These are phyloP conservation scores for Porphyrellus sp. DNA, from an alignment of 1,284 basidiomycete species.

Conservation along the genomic window DNA sequence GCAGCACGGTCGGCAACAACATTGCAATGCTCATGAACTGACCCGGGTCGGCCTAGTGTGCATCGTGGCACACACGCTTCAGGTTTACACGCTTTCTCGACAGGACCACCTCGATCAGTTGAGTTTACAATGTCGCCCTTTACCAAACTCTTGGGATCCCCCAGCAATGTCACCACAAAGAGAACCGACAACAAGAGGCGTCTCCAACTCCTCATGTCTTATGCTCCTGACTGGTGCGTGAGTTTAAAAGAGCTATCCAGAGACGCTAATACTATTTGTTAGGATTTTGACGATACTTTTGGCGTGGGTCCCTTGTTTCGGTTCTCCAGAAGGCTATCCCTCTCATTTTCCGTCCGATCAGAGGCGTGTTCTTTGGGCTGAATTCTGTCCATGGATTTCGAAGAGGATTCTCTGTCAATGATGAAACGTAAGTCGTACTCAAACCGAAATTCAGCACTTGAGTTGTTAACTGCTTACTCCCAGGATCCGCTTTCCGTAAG, in stretches of 20 bases:
- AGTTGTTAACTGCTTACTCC: background rate
- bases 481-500: conserved; percentile 59
- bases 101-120: background rate
- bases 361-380: conserved; percentile 65
- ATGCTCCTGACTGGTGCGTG: conserved; percentile 70
- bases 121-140: conserved; percentile 19
- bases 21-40: too few relatives aligned
- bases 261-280: background rate
- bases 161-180: conserved; percentile 13
- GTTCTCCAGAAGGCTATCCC: background rate
- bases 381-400: conserved; percentile 78
- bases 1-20: too few relatives aligned
- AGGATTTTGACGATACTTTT: conserved; percentile 71
- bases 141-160: conserved; percentile 4
- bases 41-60: background rate
- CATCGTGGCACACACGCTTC: background rate
- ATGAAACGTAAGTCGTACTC: conserved; percentile 58
- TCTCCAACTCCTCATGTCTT: conserved; percentile 52
- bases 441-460: background rate
- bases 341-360: conserved; percentile 31
- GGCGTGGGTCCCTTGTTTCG: conserved; percentile 50
- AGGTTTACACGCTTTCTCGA: background rate
- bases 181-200: conserved; percentile 36
- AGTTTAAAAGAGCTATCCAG: conserved; percentile 1
- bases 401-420: conserved; percentile 78